Conservation (phyloP, 768 basidiomycete species). For the Phylloporus rhodoxanthus region DNA sequence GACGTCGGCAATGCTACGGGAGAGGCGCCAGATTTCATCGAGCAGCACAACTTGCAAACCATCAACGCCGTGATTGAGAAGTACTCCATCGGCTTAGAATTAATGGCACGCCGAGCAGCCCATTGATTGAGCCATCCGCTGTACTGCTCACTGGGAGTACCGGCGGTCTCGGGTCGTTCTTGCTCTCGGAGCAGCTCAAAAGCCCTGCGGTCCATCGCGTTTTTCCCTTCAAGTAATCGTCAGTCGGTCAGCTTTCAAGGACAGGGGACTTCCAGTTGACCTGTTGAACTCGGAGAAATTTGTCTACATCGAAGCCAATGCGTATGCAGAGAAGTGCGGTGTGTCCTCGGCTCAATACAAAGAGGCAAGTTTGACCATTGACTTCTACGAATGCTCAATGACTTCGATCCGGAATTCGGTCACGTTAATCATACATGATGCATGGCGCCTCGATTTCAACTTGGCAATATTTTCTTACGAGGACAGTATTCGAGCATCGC, state of each 20-base stretch:
- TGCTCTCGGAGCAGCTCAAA: constrained; percentile 29
- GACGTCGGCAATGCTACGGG: too few relatives aligned
- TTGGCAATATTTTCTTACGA: constrained; percentile 38
- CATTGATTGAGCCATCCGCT: background rate
- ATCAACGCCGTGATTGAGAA: constrained; percentile 37
- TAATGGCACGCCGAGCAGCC: constrained; percentile 8
- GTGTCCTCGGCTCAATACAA: constrained; percentile 14
- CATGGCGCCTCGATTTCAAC: constrained; percentile 42
- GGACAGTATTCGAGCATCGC: constrained; percentile 34
- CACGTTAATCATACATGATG: too few relatives aligned
- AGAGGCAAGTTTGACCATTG: constrained; percentile 2
- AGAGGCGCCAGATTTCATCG: background rate
- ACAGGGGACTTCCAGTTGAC: constrained; percentile 29
- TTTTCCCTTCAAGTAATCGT: constrained; percentile 32
- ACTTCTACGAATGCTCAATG: background rate
- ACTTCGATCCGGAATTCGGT: constrained; percentile 24
- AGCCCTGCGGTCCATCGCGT: constrained; percentile 24
- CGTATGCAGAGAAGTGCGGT: constrained; percentile 27
- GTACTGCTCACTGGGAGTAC: constrained; percentile 38
- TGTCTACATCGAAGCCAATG: constrained; percentile 35
- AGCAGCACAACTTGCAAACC: constrained; percentile 1
- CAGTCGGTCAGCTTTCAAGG: constrained; percentile 27
- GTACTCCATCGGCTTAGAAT: constrained; percentile 27
- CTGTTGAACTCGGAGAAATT: constrained; percentile 31
- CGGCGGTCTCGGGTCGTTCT: constrained; percentile 37